Base-by-base conservation (phyloP, 352 stramenopile species). In the Globisporangium ultimum region DNA sequence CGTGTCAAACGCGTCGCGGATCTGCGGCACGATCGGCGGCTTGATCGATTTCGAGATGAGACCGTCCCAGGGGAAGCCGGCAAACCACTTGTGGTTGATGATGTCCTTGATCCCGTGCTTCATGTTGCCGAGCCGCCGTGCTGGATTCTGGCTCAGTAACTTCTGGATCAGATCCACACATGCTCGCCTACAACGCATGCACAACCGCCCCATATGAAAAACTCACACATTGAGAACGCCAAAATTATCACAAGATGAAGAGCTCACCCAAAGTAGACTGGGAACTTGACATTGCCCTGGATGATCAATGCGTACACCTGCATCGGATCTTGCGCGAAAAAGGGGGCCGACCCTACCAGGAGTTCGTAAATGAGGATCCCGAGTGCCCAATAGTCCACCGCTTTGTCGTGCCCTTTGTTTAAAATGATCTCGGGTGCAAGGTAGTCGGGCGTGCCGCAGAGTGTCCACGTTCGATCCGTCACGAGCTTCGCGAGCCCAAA, bases 401-500 rank as follows among this genome's bases (percentile, higher is more conserved):
- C 83, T 48, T 90, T 88, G 58, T 95, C 87, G 66, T 98, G 89
- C 0, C 89, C 91, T 60, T 92, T 93, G 70, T 87, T 96, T 48
- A 95, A 68, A 49, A 97, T 96, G 62, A 98, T 97, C 61, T 98
- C 92, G 1, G 93, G 91, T 1, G 93, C 89, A 14, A 97, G 67
- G 63, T 98, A 98, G 56, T 97, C 89, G 13, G 91, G 93, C 12
- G 92, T 98, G 10, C 92, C 92, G 53, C 92, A 98, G 21, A 97
- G 64, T 8, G 89, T 98, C 84, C 84, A 97, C 15, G 90, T 97
- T 8, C 78, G 67, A 28, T 95, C 77, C 1, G 69, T 89, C 48
- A 96, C 76, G 43, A 96, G 70, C 64, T 98, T 98, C 8, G 91
- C 93, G 36, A 97, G 84, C 0, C 93, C 89, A 70, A 98, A 98